Evolutionary conservation across 2,329 filamentous ascomycete genomes (phyloP).

Genomic region (Lachnellula arida): DNA sequence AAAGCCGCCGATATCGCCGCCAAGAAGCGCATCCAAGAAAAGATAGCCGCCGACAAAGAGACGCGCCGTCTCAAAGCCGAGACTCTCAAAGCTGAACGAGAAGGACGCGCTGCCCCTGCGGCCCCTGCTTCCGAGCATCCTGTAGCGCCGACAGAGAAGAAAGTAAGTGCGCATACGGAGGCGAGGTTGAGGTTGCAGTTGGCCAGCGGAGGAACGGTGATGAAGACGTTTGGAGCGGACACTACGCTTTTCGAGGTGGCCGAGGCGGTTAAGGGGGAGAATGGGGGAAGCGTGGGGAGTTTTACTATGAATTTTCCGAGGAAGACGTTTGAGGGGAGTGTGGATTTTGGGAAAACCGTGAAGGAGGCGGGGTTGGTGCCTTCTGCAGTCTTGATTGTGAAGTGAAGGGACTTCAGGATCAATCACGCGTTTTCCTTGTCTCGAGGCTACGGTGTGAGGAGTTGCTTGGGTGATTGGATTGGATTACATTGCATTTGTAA

Average conservation of each 20-base stretch:
- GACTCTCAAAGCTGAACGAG: constrained; percentile 77
- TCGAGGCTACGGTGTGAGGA: too few species aligned
- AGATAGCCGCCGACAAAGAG: constrained; percentile 92
- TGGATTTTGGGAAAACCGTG: constrained; percentile 83
- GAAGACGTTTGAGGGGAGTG: constrained; percentile 65
- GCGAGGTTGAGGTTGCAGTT: constrained; percentile 80
- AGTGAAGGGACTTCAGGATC: constrained; percentile 32
- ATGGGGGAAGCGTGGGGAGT: constrained; percentile 66
- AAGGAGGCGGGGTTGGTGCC: constrained; percentile 90
- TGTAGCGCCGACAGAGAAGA: constrained; percentile 40
- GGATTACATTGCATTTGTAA: too few species aligned
- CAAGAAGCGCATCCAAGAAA: constrained; percentile 83
- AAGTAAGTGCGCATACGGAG: constrained; percentile 56
- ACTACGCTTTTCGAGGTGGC: constrained; percentile 93
- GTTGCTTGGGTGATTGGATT: too few species aligned
- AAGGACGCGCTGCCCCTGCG: constrained; percentile 52
- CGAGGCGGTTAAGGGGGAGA: constrained; percentile 66
- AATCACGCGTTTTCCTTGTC: too few species aligned
- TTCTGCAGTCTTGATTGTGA: constrained; percentile 81
- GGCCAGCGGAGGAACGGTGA: constrained; percentile 60
- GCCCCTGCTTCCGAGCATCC: constrained; percentile 31
- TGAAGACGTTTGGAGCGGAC: constrained; percentile 83
- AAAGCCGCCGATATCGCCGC: constrained; percentile 81
- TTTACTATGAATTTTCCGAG: constrained; percentile 85
- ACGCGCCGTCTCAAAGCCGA: constrained; percentile 83